A percentile compares a stretch with the other conserved stretches of the same genome.
Conservation (phyloP, 176 grass and related monocot genomes). For the Triticum timopheevii region DNA sequence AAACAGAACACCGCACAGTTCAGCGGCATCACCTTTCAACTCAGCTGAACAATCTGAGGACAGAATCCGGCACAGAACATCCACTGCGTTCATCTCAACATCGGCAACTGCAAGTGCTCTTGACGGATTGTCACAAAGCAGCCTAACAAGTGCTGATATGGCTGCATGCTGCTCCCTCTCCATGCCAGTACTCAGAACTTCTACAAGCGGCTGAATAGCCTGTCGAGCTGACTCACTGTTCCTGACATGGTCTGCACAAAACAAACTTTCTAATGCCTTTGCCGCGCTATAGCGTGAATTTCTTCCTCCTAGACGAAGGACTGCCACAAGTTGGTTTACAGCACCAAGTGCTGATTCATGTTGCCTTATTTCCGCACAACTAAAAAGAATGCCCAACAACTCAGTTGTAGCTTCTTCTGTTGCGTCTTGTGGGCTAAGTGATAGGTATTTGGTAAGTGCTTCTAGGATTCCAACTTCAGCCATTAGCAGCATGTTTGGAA, state of each 20-base stretch:
- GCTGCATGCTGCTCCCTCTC: slow-evolving; percentile 98
- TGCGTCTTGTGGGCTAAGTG: slow-evolving; percentile 88
- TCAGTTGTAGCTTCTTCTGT: slow-evolving; percentile 98
- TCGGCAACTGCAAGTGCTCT: slow-evolving; percentile 87
- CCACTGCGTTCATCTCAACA: slow-evolving; percentile 96
- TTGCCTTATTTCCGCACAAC: slow-evolving; percentile 79
- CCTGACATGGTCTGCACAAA: slow-evolving; percentile 94
- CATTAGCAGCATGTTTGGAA: slow-evolving; percentile 88
- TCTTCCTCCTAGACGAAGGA: slow-evolving; percentile 93
- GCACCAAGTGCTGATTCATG: slow-evolving; percentile 85
- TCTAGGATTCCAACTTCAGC: slow-evolving; percentile 95
- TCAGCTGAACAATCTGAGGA: slow-evolving; percentile 87
- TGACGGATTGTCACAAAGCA: slow-evolving; percentile 92
- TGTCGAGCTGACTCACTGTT: slow-evolving; percentile 88
- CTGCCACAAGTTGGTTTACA: slow-evolving; percentile 97
- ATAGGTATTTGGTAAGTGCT: slow-evolving; percentile 95
- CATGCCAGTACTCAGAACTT: slow-evolving; percentile 94
- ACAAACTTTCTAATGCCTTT: slow-evolving; percentile 96
- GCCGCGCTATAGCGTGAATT: slow-evolving; percentile 98
- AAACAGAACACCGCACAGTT: slow-evolving; percentile 95
- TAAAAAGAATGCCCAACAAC: slow-evolving; percentile 87
- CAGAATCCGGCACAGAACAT: slow-evolving; percentile 92
- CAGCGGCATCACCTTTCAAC: slow-evolving; percentile 95
- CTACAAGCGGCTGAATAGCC: slow-evolving; percentile 95
- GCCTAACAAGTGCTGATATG: slow-evolving; percentile 92